Conservation (phyloP, 768 basidiomycete species). For the Xanthoconium purpureum region DNA sequence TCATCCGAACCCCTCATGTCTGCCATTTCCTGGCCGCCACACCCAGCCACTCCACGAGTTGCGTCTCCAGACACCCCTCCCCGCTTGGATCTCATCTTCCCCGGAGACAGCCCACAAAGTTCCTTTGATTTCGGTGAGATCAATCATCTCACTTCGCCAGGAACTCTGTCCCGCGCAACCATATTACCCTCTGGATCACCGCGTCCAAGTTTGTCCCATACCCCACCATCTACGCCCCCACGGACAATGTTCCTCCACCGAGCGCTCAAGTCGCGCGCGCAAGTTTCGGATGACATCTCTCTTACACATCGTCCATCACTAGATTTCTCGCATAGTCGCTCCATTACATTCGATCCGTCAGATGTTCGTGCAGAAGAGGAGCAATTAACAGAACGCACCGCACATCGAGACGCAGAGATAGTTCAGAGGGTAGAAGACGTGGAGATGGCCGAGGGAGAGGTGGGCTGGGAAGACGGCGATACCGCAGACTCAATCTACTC, state of each 20-base stretch:
- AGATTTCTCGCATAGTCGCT: background rate
- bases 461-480: background rate
- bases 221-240: background rate
- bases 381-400: conserved; percentile 12
- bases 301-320: conserved; percentile 3
- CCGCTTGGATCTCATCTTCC: conserved; percentile 2
- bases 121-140: conserved; percentile 5
- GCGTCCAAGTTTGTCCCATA: background rate
- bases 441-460: background rate
- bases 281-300: conserved; percentile 7
- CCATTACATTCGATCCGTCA: conserved; percentile 8
- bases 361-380: conserved; percentile 2
- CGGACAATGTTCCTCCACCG: conserved; percentile 18
- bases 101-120: background rate
- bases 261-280: conserved; percentile 21
- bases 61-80: background rate
- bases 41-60: background rate
- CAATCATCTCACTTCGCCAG: background rate
- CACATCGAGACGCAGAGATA: conserved; percentile 13
- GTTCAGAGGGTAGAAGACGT: background rate
- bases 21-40: conserved; percentile 7
- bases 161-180: background rate
- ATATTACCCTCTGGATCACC: background rate
- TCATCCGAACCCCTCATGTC: conserved; percentile 25
- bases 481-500: conserved; percentile 23